phyloP scores from a whole-genome alignment of 129 eudicot genomes.

The Tanacetum coccineum region DNA sequence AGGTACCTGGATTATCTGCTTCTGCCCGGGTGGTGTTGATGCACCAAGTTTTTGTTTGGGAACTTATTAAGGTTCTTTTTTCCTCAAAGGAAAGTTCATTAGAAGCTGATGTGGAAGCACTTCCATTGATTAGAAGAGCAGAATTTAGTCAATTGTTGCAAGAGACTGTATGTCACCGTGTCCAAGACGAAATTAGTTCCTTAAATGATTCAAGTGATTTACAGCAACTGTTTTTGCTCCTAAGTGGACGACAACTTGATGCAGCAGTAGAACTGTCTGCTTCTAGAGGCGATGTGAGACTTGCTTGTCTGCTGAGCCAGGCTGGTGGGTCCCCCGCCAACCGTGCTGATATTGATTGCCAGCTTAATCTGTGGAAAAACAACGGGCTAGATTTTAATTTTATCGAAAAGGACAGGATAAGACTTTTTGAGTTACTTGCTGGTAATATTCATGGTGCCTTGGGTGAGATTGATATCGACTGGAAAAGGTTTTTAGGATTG shows the following conservation, averaged over 20 bases:
- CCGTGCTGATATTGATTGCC: slow-evolving; percentile 62
- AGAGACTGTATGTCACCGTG: slow-evolving; percentile 86
- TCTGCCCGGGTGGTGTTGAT: slow-evolving; percentile 67
- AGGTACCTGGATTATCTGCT: slow-evolving; percentile 62
- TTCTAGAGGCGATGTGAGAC: slow-evolving; percentile 86
- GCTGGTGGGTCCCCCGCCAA: slow-evolving; percentile 79
- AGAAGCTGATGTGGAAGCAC: slow-evolving; percentile 67
- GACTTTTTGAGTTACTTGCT: slow-evolving; percentile 78
- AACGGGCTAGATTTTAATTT: slow-evolving; percentile 82
- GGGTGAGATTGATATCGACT: slow-evolving; percentile 61
- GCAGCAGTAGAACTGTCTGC: slow-evolving; percentile 83
- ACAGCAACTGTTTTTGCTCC: slow-evolving; percentile 68
- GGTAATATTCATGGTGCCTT: slow-evolving; percentile 78
- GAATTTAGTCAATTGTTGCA: slow-evolving; percentile 94
- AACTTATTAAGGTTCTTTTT: slow-evolving; percentile 82
- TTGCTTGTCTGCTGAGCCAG: slow-evolving; percentile 85
- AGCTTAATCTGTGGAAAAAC: slow-evolving; percentile 71
- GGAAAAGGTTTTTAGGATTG: slow-evolving; percentile 92
- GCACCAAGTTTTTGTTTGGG: slow-evolving; percentile 95
- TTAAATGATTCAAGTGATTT: slow-evolving; percentile 56
- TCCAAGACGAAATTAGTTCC: slow-evolving; percentile 84
- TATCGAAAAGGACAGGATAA: slow-evolving; percentile 60
- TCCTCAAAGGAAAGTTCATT: slow-evolving; percentile 54
- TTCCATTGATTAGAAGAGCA: slow-evolving; percentile 77
- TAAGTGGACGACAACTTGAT: slow-evolving; percentile 85